A percentile compares a stretch with the other conserved stretches of the same genome.
Conservation (phyloP, 331 rosid species). For the Pyrus hybrid region DNA sequence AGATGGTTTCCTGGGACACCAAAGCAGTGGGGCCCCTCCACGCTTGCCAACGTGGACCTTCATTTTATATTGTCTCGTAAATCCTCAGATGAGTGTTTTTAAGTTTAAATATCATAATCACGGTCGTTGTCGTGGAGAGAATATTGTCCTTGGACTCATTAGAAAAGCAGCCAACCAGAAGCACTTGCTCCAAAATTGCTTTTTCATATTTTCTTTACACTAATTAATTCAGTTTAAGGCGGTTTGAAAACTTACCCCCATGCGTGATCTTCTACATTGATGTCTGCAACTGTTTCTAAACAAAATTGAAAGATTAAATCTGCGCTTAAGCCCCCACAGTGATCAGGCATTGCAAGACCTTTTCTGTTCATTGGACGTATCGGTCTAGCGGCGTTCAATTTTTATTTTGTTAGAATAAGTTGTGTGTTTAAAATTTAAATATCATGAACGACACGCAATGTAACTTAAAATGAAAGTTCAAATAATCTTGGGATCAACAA, state of each 20-base stretch:
- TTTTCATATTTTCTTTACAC: constrained; percentile 4
- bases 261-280: background rate
- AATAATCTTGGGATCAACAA: no score
- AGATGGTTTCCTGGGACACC: constrained; percentile 9
- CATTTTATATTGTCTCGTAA: background rate
- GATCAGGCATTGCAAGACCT: background rate
- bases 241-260: no score
- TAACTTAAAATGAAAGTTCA: background rate
- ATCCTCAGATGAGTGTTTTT: background rate
- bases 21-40: constrained; percentile 6
- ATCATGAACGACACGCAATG: background rate
- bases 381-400: no score
- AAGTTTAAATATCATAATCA: constrained; percentile 7
- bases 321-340: background rate
- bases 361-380: no score
- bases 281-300: no score
- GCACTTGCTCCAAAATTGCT: background rate
- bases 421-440: no score
- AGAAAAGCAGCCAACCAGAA: constrained; percentile 15
- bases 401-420: no score
- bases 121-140: constrained; percentile 5
- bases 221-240: constrained; percentile 15
- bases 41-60: constrained; percentile 6
- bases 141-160: constrained; percentile 21
- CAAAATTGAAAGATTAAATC: background rate